These are phyloP conservation scores for Malus hybrid DNA, from an alignment of 331 rosid species.

Conservation along the genomic window DNA sequence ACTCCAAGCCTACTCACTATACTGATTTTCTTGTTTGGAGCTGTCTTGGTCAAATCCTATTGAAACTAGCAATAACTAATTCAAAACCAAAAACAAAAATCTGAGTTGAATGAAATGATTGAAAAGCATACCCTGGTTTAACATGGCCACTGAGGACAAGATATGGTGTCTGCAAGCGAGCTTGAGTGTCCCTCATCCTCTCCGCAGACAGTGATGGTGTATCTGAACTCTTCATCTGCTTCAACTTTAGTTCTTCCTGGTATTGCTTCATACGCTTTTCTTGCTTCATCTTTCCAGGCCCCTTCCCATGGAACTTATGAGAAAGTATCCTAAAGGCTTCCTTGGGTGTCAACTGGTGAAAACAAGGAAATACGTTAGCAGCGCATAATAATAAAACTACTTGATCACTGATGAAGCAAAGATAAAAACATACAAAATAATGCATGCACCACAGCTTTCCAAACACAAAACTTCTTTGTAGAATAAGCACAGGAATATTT, in stretches of 20 bases:
- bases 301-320: constrained; percentile 89
- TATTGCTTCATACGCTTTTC: constrained; percentile 92
- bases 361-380: constrained; percentile 9
- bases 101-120: neutral
- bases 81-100: constrained; percentile 4
- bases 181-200: constrained; percentile 96
- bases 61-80: neutral
- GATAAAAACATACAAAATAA: neutral
- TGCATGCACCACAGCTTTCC: neutral
- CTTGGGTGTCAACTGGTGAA: constrained; percentile 82
- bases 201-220: constrained; percentile 79
- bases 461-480: neutral
- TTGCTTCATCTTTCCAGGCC: constrained; percentile 98
- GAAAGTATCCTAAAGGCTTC: constrained; percentile 78
- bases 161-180: constrained; percentile 76
- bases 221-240: constrained; percentile 91
- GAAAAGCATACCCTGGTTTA: constrained; percentile 68
- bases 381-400: neutral
- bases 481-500: neutral
- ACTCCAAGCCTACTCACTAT: neutral
- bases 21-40: neutral
- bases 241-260: constrained; percentile 79
- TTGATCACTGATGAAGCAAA: constrained; percentile 10
- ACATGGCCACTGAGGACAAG: constrained; percentile 96
- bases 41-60: neutral